Evolutionary conservation across 768 basidiomycete genomes (phyloP).

Genomic region (Leccinum uliginosum): DNA sequence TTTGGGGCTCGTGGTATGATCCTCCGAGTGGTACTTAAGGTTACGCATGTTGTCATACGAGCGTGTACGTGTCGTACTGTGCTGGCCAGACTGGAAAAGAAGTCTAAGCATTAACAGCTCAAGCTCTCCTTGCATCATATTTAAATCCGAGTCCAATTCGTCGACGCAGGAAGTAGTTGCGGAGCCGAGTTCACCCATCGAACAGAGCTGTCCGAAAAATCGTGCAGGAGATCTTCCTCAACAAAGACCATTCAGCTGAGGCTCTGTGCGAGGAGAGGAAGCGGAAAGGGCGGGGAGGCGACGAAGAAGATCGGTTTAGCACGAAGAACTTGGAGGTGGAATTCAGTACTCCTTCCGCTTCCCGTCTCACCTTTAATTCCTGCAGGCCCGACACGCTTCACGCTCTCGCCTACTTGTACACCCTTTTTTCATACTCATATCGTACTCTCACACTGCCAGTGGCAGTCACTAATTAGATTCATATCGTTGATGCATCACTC

Average conservation of each 20-base stretch:
- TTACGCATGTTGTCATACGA: constrained; percentile 91
- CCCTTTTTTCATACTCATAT: too few species aligned
- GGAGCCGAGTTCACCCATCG: constrained; percentile 38
- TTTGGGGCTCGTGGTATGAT: constrained; percentile 98
- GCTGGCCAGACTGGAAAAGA: constrained; percentile 82
- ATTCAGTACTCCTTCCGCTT: too few species aligned
- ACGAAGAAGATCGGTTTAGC: constrained; percentile 47
- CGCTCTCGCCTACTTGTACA: too few species aligned
- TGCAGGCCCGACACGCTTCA: too few species aligned
- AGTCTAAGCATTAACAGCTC: constrained; percentile 71
- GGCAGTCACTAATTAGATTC: too few species aligned
- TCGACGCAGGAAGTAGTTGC: constrained; percentile 30
- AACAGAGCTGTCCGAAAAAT: constrained; percentile 75
- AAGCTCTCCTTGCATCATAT: constrained; percentile 52
- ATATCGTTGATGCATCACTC: too few species aligned
- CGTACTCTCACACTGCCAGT: too few species aligned
- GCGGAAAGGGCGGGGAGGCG: constrained; percentile 57
- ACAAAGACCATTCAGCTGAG: constrained; percentile 61
- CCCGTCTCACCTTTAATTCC: too few species aligned
- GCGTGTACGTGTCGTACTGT: constrained; percentile 83
- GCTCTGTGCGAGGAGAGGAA: constrained; percentile 81
- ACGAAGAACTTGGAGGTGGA: constrained; percentile 57
- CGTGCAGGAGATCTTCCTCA: constrained; percentile 71
- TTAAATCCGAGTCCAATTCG: constrained; percentile 26
- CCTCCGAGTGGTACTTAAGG: constrained; percentile 74